A percentile compares a stretch with the other conserved stretches of the same genome.
phyloP scores from a whole-genome alignment of 208 protist species.

The Leishmania gerbilli region DNA sequence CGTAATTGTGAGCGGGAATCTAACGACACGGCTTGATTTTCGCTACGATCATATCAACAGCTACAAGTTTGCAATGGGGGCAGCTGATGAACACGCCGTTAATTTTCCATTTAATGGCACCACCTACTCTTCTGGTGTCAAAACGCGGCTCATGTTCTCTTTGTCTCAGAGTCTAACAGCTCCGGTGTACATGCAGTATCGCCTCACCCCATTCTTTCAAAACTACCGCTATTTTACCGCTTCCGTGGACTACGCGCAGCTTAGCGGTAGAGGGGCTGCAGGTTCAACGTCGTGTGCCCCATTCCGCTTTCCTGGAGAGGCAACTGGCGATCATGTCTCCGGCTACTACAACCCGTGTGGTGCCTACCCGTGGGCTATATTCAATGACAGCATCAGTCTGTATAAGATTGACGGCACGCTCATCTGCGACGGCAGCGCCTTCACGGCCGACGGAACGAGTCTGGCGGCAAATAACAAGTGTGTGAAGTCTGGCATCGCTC shows the following conservation, averaged over 20 bases:
- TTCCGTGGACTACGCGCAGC: slow-evolving; percentile 62
- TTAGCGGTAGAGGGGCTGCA: slow-evolving; percentile 38
- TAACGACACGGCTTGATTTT: slow-evolving; percentile 51
- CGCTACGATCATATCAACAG: slow-evolving; percentile 83
- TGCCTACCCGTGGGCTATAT: slow-evolving; percentile 95
- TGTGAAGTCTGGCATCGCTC: slow-evolving; percentile 93
- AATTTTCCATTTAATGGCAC: slow-evolving; percentile 50
- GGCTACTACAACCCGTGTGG: slow-evolving; percentile 96
- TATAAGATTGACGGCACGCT: slow-evolving; percentile 46
- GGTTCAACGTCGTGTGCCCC: slow-evolving; percentile 42
- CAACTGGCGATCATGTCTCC: slow-evolving; percentile 20
- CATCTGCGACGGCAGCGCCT: slow-evolving; percentile 83
- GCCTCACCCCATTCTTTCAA: slow-evolving; percentile 97
- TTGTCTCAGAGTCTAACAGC: slow-evolving; percentile 72
- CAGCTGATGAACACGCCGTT: slow-evolving; percentile 30
- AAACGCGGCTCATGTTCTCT: slow-evolving; percentile 49
- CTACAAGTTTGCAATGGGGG: slow-evolving; percentile 38
- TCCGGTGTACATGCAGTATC: slow-evolving; percentile 97
- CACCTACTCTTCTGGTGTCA: slow-evolving; percentile 42
- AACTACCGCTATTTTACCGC: slow-evolving; percentile 96
- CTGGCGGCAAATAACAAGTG: slow-evolving; percentile 51
- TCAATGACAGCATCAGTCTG: slow-evolving; percentile 95
- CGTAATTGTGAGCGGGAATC: slow-evolving; percentile 79
- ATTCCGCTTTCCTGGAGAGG: slow-evolving; percentile 69
- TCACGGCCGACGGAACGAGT: slow-evolving; percentile 39